These are phyloP conservation scores for Saccharomycopsis vini DNA, from an alignment of 805 yeast genomes.

Conservation along the genomic window DNA sequence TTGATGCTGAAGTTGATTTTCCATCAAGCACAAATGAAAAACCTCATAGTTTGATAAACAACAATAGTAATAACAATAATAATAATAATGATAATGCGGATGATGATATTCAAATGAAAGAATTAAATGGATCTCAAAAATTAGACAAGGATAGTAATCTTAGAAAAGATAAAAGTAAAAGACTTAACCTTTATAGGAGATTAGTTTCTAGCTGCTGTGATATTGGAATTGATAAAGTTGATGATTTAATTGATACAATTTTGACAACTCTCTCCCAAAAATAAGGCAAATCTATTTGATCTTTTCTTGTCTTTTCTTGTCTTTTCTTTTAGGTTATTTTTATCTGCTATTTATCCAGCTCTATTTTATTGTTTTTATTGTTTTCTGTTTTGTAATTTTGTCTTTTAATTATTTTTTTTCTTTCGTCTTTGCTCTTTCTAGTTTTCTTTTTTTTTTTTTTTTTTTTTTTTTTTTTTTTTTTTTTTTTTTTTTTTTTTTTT, in stretches of 20 bases:
- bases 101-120: conserved; percentile 9
- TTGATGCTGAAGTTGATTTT: conserved; percentile 19
- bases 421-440: background rate
- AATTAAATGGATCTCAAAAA: background rate
- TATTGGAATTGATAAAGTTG: conserved; percentile 57
- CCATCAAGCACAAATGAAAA: background rate
- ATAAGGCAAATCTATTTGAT: background rate
- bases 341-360: background rate
- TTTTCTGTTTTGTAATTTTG: no score
- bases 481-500: no score
- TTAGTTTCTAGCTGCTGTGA: conserved; percentile 64
- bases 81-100: conserved; percentile 9
- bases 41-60: background rate
- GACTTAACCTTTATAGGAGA: conserved; percentile 58
- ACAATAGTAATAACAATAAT: background rate
- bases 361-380: no score
- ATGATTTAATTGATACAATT: conserved; percentile 33
- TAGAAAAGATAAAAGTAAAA: conserved; percentile 28
- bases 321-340: background rate
- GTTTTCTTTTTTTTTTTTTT: background rate
- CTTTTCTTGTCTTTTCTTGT: background rate
- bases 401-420: background rate
- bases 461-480: background rate
- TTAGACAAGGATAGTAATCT: conserved; percentile 15
- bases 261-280: background rate